Percentiles rank a stretch among this genome's conserved stretches.
Evolutionary conservation across 345 rosid genomes (phyloP).

Genomic region (Citrus reticulata): DNA sequence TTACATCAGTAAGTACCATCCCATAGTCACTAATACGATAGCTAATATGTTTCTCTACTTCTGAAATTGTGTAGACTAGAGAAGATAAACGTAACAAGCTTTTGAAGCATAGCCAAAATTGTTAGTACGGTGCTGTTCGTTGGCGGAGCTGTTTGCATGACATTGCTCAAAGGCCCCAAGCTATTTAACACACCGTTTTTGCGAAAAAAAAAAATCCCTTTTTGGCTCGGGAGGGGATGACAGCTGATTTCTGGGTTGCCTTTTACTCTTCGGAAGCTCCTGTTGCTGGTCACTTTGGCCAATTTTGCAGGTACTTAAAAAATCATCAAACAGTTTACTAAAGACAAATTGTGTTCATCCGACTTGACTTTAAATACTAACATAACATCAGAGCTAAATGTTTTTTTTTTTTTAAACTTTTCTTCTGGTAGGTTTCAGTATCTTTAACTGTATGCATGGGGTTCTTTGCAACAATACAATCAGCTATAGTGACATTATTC

Average conservation of each 20-base stretch:
- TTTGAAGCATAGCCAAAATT: conserved; percentile 60
- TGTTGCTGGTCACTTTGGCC: conserved; percentile 75
- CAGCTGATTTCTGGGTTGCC: conserved; percentile 59
- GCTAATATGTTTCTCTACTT: background rate
- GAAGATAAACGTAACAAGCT: conserved; percentile 43
- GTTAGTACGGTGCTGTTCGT: conserved; percentile 56
- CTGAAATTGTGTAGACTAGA: conserved; percentile 42
- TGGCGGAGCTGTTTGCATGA: conserved; percentile 60
- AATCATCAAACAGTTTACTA: background rate
- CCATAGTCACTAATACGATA: too few species aligned
- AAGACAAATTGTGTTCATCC: background rate
- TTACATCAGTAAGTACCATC: background rate
- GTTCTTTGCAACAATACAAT: conserved; percentile 52
- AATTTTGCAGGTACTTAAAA: conserved; percentile 51
- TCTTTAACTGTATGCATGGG: conserved; percentile 73
- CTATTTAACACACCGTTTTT: conserved; percentile 42
- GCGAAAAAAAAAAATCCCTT: conserved; percentile 9
- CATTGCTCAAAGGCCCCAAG: conserved; percentile 69
- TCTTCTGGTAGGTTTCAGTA: conserved; percentile 49
- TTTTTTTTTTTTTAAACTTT: too few species aligned
- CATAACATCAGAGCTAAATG: background rate
- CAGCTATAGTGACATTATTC: conserved; percentile 40
- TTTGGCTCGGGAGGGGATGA: conserved; percentile 18
- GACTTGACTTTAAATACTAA: background rate
- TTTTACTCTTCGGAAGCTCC: conserved; percentile 50